Evolutionary conservation across 2,329 filamentous ascomycete genomes (phyloP).

Genomic region (Penicillium rolfsii): DNA sequence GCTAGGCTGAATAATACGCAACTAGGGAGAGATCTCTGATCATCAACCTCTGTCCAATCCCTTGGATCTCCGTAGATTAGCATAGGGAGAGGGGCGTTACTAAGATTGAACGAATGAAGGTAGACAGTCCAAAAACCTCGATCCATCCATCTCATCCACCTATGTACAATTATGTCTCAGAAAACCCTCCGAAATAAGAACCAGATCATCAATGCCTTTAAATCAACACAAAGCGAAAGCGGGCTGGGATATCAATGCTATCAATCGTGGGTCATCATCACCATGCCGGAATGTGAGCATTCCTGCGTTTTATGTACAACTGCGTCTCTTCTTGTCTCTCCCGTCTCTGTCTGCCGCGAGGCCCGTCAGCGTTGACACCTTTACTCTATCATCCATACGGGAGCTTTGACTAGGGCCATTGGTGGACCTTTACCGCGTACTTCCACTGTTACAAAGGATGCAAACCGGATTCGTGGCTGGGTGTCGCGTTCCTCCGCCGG

Average conservation of each 20-base stretch:
- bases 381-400: conserved; percentile 59
- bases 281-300: conserved; percentile 14
- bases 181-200: background rate
- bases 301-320: conserved; percentile 19
- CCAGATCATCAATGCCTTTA: background rate
- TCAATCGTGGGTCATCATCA: conserved; percentile 22
- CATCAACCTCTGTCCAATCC: too few species aligned
- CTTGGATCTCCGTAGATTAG: too few species aligned
- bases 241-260: conserved; percentile 22
- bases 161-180: background rate
- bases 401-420: conserved; percentile 75
- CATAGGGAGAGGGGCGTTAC: too few species aligned
- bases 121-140: background rate
- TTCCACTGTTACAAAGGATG: conserved; percentile 74
- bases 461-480: conserved; percentile 66
- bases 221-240: conserved; percentile 17
- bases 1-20: too few species aligned
- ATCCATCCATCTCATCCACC: background rate
- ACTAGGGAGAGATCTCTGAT: too few species aligned
- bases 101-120: too few species aligned
- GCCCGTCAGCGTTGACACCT: background rate
- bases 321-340: background rate
- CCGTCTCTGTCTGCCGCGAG: background rate
- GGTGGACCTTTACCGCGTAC: conserved; percentile 64
- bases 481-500: conserved; percentile 21